Percentiles rank a stretch among this genome's conserved stretches.
Conservation (phyloP, 192 early-diverging fungal species). For the Oehlia diaphana region DNA sequence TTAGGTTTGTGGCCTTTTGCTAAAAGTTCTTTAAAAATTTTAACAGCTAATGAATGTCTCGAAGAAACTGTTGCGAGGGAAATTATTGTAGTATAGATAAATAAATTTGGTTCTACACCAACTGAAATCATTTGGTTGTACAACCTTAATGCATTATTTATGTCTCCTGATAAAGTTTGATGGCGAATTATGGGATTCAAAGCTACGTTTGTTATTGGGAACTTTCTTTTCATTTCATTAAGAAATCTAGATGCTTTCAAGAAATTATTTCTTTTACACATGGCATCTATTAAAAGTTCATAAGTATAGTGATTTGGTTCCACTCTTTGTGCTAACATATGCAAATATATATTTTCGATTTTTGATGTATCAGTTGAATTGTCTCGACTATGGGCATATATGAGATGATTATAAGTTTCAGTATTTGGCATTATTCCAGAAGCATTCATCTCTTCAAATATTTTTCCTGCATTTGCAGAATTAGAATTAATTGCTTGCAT, state of each 20-base stretch:
- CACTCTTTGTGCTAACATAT: not conserved
- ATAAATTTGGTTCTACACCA: slow-evolving; percentile 5
- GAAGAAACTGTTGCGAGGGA: not conserved
- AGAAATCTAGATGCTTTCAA: not conserved
- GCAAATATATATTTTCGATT: not conserved
- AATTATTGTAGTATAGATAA: slow-evolving; percentile 8
- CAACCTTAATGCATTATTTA: not conserved
- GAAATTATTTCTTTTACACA: not conserved
- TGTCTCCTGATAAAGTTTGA: not conserved
- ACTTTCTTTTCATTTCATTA: slow-evolving; percentile 3
- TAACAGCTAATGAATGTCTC: not conserved
- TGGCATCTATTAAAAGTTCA: slow-evolving; percentile 2
- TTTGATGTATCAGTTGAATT: no score
- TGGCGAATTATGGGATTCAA: slow-evolving; percentile 5
- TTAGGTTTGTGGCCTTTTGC: not conserved
- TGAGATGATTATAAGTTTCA: not conserved
- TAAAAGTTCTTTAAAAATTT: not conserved
- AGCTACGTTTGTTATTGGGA: not conserved
- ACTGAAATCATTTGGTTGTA: not conserved
- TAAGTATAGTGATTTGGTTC: slow-evolving; percentile 4
- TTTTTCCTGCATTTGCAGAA: not conserved
- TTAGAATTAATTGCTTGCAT: not conserved
- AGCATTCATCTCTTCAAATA: not conserved
- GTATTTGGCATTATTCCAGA: not conserved
- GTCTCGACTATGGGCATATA: slow-evolving; percentile 1